Base-by-base conservation (phyloP, 805 yeast species). In the Helenozyma rhizophorensis region DNA sequence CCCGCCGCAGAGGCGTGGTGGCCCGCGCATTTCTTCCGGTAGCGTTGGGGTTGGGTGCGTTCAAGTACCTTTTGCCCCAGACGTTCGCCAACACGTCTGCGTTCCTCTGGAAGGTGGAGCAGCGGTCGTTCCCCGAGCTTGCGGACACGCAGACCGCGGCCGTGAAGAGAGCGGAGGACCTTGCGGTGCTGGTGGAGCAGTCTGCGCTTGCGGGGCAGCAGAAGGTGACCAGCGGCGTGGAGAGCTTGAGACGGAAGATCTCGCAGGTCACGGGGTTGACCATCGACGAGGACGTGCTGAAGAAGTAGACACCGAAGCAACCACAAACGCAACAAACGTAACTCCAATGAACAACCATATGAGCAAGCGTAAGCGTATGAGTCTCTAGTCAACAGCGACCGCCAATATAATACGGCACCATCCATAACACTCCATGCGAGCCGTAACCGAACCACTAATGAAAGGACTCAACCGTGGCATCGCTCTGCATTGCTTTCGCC, bases 61-160 rank as follows among this genome's bases (percentile, higher is more conserved):
- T 87, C 61, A 74, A 66, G 39, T 69, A 74, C 54, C 79, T 83
- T 47, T 68, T 85, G 48, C 96, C 96, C 12, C 59, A 69, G 31
- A 87, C 96, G 0, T 84, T 74, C 48, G 48, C 51, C 25, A 84
- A 82, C 54, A 75, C 85, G 7, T 59, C 72, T 10, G 56, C 61
- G 6, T 75, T 79, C 47, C 59, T 72, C 3, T 78, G 85, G 76
- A 59, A 63, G 34, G 64, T 75, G 40, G 93, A 87, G 56, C 60
- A 75, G 51, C 58, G 70, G 16, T 64, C 69, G 34, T 57, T 80
- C 27, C 94, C 95, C 4, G 67, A 64, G 24, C 54, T 86, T 22
- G 86, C 89, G 10, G 54, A 69, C 27, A 72, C 72, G 34, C 95
- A 86, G 53, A 68, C 72, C 23, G 50, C 55, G 25, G 62, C 78